Evolutionary conservation across 1,284 basidiomycete genomes (phyloP), one percentile per base, ranked within the genome.

Genomic region (Chondrostereum purpureum): DNA sequence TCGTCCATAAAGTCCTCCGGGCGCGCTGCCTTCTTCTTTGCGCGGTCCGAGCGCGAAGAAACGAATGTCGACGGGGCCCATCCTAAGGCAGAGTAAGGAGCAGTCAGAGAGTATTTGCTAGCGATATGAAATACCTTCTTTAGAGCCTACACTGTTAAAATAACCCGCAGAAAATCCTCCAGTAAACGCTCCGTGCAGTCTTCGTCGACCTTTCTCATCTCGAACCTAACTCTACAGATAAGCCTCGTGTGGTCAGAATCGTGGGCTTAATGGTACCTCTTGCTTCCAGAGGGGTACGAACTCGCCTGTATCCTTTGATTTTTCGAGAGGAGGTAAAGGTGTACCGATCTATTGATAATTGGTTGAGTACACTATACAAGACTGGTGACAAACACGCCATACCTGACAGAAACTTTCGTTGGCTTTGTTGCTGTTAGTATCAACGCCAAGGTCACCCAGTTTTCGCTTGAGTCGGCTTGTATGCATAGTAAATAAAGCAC

Each of bases 1-100:
- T 97, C 95, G 65, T 99, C 95, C 95, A 99, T 99, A 62, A 92
- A 98, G 62, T 98, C 95, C 60, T 97, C 91, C 0, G 88, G 82
- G 10, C 78, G 75, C 13, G 72, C 66, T 0, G 62, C 61, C 55
- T 76, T 76, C 51, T 76, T 63, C 57, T 83, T 83, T 19, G 83
- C 80, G 24, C 91, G 77, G 36, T 88, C 84, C 13, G 65, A 65
- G 16, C 91, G 77, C 8, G 90, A 94, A 0, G 92, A 94, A 16
- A 90, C 83, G 62, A 98, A 99, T 2, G 89, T 88, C 8, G 85
- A 76, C 0, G 95, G 95, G 3, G 89, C 68, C 94, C 95, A 99
- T 78, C 96, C 94, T 92, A 54, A 2, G 34, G 18, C 6, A 47
- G 12, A 4, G 39, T 37, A 14, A 12, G 37, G 11, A n/a, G 8